phyloP scores from a whole-genome alignment of 148 eudicot genomes.

The Vaccinium corymbosum region DNA sequence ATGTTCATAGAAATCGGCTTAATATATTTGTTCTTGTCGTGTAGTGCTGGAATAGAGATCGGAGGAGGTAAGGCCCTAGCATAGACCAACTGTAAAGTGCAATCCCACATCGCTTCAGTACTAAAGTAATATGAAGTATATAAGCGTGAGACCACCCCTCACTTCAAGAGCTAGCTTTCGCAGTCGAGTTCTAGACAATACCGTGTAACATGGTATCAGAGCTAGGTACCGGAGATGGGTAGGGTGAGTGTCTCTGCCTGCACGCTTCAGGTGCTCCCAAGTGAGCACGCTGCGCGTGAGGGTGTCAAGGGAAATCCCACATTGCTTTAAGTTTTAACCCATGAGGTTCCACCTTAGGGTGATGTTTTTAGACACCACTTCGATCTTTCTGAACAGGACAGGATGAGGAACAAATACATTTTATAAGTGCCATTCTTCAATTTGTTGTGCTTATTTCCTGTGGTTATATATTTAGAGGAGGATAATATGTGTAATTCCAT shows the following conservation, averaged over 20 bases:
- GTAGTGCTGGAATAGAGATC: neutral
- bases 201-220: too few species aligned
- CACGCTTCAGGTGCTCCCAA: too few species aligned
- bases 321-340: neutral
- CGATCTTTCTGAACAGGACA: neutral
- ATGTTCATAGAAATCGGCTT: neutral
- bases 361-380: too few species aligned
- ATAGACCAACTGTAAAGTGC: neutral
- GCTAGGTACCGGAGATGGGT: too few species aligned
- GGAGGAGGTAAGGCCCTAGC: neutral
- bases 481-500: neutral
- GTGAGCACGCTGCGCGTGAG: too few species aligned
- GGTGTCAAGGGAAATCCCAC: too few species aligned
- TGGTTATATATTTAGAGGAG: neutral
- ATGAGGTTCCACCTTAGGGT: conserved; percentile 1
- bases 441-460: neutral
- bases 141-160: too few species aligned
- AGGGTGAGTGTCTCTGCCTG: too few species aligned
- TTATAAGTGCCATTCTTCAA: neutral
- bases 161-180: too few species aligned
- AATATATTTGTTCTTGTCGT: neutral
- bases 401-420: neutral
- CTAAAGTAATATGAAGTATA: too few species aligned
- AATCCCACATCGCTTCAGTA: too few species aligned
- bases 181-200: too few species aligned